Base-by-base conservation (phyloP, 306 rosid genomes). In the Gastrolobium villosum region DNA sequence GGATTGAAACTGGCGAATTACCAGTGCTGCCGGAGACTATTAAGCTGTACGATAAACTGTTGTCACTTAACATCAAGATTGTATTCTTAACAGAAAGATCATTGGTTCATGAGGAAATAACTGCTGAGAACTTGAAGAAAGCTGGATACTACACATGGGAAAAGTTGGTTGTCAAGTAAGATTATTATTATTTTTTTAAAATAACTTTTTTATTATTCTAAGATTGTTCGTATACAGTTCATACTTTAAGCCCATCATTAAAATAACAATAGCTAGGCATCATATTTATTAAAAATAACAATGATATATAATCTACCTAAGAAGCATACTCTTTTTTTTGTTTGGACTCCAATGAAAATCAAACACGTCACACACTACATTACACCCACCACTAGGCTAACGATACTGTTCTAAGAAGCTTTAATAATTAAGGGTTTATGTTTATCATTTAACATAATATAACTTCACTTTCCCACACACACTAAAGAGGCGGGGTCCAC, bases 11-110 rank as follows among this genome's bases (percentile, higher is more conserved):
- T n/a, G 90, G 80, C 2, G 5, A 0, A 39, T 89, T 87, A 68
- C 89, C 86, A 6, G 85, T 88, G 44, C 67, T 91, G 52, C 93
- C 96, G 0, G 93, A 86, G 82, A 76, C 78, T 43, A 78, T 65
- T 2, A 45, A 56, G 41, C 83, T 91, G 3, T 91, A 91, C 85
- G 20, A 69, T 0, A 80, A 80, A 34, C 31, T 89, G 15, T 1
- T 86, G 32, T 13, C 34, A 3, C 79, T 86, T 26, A 86, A 85
- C n/a, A 43, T 91, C 63, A 91, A 84, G 70, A 5, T 84, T 6
- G 92, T 65, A 0, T 87, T 91, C 83, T 1, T 91, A 4, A 82
- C 96, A 0, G 90, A 89, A 48, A 89, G 93, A 77, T 0, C 61
- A 14, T 77, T 54, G 11, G 5, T 7, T 3, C 79, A 65, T 14